phyloP scores from a whole-genome alignment of 257 asterid species.

The Thymus mandschuricus region DNA sequence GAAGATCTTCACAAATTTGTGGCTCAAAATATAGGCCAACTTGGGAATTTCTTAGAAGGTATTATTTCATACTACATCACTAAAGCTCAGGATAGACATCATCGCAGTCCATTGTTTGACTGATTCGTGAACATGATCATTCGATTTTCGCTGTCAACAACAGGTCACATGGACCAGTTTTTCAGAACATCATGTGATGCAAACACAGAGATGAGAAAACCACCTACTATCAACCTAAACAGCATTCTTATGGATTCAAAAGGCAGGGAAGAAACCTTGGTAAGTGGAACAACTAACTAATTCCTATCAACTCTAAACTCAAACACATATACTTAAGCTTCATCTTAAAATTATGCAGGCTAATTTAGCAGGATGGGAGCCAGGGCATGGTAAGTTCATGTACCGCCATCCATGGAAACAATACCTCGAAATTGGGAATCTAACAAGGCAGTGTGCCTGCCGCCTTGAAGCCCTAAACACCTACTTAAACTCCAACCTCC shows the following conservation, averaged over 20 bases:
- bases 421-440: slow-evolving; percentile 63
- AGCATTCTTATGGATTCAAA: slow-evolving; percentile 63
- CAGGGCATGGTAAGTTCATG: slow-evolving; percentile 78
- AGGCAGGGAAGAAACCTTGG: slow-evolving; percentile 66
- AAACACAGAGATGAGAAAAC: slow-evolving; percentile 23
- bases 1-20: slow-evolving; percentile 70
- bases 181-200: slow-evolving; percentile 33
- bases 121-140: slow-evolving; percentile 1
- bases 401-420: slow-evolving; percentile 87
- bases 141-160: not conserved
- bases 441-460: slow-evolving; percentile 68
- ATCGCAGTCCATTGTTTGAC: not conserved
- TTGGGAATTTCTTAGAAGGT: slow-evolving; percentile 76
- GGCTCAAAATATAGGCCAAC: slow-evolving; percentile 51
- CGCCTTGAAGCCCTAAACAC: slow-evolving; percentile 54
- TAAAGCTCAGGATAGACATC: not conserved
- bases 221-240: slow-evolving; percentile 36
- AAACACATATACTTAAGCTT: not conserved
- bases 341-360: slow-evolving; percentile 46
- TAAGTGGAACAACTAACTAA: slow-evolving; percentile 31
- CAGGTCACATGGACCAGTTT: slow-evolving; percentile 33
- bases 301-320: not conserved
- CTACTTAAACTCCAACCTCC: slow-evolving; percentile 47
- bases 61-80: slow-evolving; percentile 12
- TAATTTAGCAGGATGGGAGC: slow-evolving; percentile 87